Evolutionary conservation across 495 filamentous ascomycete genomes (phyloP).

Genomic region (Pseudevernia furfuracea): DNA sequence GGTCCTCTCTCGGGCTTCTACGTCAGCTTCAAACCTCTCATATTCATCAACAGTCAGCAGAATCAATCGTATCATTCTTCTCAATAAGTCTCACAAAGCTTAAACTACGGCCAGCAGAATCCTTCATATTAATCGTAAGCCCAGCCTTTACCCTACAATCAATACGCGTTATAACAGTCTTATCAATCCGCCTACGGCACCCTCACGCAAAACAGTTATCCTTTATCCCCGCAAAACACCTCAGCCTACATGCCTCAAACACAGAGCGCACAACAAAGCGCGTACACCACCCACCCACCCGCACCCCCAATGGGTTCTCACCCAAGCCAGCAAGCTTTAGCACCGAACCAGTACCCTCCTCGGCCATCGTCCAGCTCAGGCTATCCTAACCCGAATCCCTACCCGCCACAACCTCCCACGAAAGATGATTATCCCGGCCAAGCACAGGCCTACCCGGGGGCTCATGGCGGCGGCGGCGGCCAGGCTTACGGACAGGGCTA

Average conservation of each 20-base stretch:
- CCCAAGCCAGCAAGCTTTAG: slow-evolving; percentile 18
- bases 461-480: slow-evolving; percentile 7
- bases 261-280: slow-evolving; percentile 7
- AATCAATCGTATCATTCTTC: slow-evolving; percentile 12
- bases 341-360: slow-evolving; percentile 11
- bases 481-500: slow-evolving; percentile 20
- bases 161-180: slow-evolving; percentile 4
- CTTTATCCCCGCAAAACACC: slow-evolving; percentile 9
- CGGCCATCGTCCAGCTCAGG: slow-evolving; percentile 3
- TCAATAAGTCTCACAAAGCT: slow-evolving; percentile 2
- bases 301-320: slow-evolving; percentile 18
- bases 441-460: slow-evolving; percentile 11
- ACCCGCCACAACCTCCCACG: slow-evolving; percentile 10
- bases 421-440: slow-evolving; percentile 9
- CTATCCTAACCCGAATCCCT: too few species aligned
- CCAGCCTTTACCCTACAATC: slow-evolving; percentile 11
- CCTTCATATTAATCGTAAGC: slow-evolving; percentile 2
- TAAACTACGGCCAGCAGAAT: slow-evolving; percentile 12
- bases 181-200: slow-evolving; percentile 3
- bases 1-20: slow-evolving; percentile 9
- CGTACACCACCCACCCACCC: slow-evolving; percentile 12
- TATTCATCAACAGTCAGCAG: slow-evolving; percentile 16
- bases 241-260: slow-evolving; percentile 14
- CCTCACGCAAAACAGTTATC: slow-evolving; percentile 14
- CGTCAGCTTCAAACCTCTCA: slow-evolving; percentile 2